Evolutionary conservation across 2,329 filamentous ascomycete genomes (phyloP).

Genomic region (Xylariaceae sp.): DNA sequence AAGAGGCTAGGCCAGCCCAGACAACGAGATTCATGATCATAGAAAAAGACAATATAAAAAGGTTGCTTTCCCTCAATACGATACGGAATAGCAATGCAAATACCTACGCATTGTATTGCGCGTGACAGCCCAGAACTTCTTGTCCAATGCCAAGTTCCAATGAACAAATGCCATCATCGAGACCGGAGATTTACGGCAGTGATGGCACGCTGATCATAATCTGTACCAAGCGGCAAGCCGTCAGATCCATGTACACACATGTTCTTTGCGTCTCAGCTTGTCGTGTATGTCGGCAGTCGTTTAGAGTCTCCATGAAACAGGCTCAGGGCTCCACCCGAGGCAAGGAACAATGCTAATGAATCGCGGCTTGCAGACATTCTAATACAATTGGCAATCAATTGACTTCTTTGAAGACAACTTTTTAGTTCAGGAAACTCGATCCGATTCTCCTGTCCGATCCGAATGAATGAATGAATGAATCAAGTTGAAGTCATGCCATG

Average conservation of each 20-base stretch:
- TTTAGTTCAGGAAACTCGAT: background rate
- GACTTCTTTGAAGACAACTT: background rate
- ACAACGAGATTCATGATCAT: slow-evolving; percentile 1
- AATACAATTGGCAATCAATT: background rate
- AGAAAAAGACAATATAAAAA: slow-evolving; percentile 15
- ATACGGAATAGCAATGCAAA: background rate
- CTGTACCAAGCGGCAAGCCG: background rate
- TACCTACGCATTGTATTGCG: background rate
- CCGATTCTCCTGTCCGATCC: background rate
- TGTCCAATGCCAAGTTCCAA: no score
- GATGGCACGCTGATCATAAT: background rate
- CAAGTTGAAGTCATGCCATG: no score
- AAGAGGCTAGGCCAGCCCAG: slow-evolving; percentile 8
- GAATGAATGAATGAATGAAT: no score
- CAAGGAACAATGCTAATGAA: background rate
- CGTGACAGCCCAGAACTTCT: background rate
- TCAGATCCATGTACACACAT: background rate
- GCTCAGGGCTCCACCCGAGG: background rate
- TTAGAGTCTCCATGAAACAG: no score
- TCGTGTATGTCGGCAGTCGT: no score
- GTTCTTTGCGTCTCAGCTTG: background rate
- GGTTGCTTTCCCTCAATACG: background rate
- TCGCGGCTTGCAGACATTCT: background rate
- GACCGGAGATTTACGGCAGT: background rate
- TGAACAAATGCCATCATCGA: no score